Percentiles rank a stretch among this genome's conserved stretches.
Conservation (phyloP, 2,329 filamentous ascomycete genomes). For the Zymoseptoria crescenta region DNA sequence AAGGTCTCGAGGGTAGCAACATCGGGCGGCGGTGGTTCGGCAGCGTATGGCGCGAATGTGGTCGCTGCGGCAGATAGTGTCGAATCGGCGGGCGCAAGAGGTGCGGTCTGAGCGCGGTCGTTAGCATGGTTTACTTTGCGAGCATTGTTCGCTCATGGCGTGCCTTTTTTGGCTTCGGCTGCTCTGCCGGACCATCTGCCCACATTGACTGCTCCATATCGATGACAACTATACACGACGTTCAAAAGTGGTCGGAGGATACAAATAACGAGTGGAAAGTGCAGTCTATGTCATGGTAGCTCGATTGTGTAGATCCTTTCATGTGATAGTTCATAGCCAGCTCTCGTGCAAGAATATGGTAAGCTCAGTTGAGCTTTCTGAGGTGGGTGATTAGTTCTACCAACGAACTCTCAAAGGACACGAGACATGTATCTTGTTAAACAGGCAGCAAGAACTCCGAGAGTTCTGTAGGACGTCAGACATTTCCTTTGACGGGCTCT, state of each 20-base stretch:
- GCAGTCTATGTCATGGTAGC: background rate
- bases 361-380: background rate
- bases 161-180: constrained; percentile 4
- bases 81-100: background rate
- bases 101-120: background rate
- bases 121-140: background rate
- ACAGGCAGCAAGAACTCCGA: too few relatives aligned
- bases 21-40: constrained; percentile 12
- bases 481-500: background rate
- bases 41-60: constrained; percentile 6
- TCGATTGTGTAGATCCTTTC: background rate
- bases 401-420: background rate
- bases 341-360: background rate
- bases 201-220: constrained; percentile 15
- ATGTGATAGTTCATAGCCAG: background rate
- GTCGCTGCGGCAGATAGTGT: constrained; percentile 7
- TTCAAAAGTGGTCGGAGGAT: background rate
- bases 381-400: background rate
- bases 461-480: too few relatives aligned
- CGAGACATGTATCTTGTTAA: background rate
- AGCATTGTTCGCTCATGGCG: background rate
- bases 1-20: constrained; percentile 24
- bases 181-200: constrained; percentile 7
- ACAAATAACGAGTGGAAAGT: too few relatives aligned
- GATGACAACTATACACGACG: background rate